Conservation (phyloP, 2,329 filamentous ascomycete genomes). For the Nemania sp. region DNA sequence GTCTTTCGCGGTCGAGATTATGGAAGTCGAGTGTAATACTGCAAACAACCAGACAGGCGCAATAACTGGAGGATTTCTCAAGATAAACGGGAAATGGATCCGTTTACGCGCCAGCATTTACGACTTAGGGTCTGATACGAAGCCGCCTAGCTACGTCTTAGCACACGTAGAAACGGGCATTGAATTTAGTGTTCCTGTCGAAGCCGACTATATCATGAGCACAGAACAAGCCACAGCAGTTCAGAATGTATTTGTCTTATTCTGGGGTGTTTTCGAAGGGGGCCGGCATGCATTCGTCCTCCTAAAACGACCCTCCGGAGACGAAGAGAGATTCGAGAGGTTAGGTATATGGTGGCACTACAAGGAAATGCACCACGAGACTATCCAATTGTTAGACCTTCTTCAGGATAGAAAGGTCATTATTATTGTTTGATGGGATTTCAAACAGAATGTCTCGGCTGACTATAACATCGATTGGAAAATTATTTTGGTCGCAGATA, state of each 20-base stretch:
- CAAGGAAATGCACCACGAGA: neutral
- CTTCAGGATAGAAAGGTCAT: neutral
- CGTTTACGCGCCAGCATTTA: neutral
- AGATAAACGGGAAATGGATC: slow-evolving; percentile 1
- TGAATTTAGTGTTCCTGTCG: neutral
- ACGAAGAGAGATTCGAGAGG: neutral
- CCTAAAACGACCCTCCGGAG: neutral
- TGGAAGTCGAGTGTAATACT: neutral
- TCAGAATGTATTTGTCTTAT: neutral
- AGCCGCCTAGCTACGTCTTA: neutral
- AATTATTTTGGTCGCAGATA: too few species aligned
- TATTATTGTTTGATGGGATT: neutral
- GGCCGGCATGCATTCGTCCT: neutral
- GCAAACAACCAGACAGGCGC: neutral
- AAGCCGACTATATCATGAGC: slow-evolving; percentile 2
- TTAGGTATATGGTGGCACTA: neutral
- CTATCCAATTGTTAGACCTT: neutral
- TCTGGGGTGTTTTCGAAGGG: neutral
- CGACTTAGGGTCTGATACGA: slow-evolving; percentile 1
- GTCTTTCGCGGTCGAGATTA: neutral
- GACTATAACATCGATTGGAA: too few species aligned
- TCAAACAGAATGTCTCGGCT: too few species aligned
- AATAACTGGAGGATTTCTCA: slow-evolving; percentile 1
- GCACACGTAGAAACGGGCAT: neutral
- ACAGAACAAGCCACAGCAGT: slow-evolving; percentile 5